phyloP scores from a whole-genome alignment of 2,329 filamentous ascomycete species.

The Diaporthe humulicola region DNA sequence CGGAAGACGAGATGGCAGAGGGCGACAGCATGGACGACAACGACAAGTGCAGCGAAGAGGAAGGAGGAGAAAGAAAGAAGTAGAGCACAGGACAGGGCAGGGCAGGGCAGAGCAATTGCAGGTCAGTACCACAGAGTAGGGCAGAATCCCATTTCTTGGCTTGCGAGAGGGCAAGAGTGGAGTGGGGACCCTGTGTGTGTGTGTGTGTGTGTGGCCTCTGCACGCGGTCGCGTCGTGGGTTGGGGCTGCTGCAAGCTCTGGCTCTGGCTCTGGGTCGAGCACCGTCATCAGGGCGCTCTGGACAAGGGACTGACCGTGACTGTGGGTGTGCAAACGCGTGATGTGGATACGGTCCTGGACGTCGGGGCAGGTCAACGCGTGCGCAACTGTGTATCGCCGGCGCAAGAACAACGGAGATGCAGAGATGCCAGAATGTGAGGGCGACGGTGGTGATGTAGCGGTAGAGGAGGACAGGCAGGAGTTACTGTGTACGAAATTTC shows the following conservation, averaged over 20 bases:
- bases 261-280: slow-evolving; percentile 12
- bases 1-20: slow-evolving; percentile 7
- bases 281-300: slow-evolving; percentile 15
- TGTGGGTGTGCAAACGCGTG: background rate
- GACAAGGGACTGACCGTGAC: slow-evolving; percentile 21
- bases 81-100: background rate
- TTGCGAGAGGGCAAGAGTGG: slow-evolving; percentile 1
- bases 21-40: slow-evolving; percentile 13
- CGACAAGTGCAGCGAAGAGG: background rate
- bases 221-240: slow-evolving; percentile 5
- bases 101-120: slow-evolving; percentile 2
- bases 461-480: slow-evolving; percentile 14
- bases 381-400: background rate
- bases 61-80: background rate
- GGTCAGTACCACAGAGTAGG: slow-evolving; percentile 3
- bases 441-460: background rate
- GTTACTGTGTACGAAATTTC: slow-evolving; percentile 18
- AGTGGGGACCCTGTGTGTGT: slow-evolving; percentile 5
- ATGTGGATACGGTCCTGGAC: background rate
- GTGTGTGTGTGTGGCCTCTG: slow-evolving; percentile 5
- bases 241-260: slow-evolving; percentile 18
- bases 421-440: background rate
- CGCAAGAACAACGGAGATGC: background rate
- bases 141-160: slow-evolving; percentile 24
- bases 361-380: background rate